Base-by-base conservation (phyloP, 192 early-diverging fungal genomes). In the Backusella westeae region DNA sequence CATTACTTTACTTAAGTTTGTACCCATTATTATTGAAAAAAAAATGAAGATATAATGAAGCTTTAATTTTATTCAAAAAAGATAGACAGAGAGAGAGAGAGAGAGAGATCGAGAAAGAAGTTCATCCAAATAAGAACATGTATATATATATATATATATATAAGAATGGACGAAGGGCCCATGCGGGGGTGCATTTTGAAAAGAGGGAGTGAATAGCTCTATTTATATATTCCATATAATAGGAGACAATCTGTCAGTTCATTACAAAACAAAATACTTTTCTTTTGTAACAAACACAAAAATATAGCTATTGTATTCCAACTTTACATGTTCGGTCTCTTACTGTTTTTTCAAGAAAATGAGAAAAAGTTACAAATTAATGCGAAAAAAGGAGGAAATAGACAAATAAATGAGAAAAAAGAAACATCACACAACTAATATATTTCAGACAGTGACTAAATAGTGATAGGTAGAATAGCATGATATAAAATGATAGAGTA, bases 1-100 rank as follows among this genome's bases (percentile, higher is more conserved):
- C 73, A 97, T 89, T 38, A 93, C 85, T 80, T 91, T 90, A 36
- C 94, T 95, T 75, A 97, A 79, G 49, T 85, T 87, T 41, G 92
- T 84, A 74, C 96, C 96, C 96, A 98, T 98, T 17, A 44, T 12
- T 44, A 44, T 44, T 44, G 1, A 56, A 56, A 10, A 56, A 56
- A 21, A 21, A 21, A 26, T 52, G n/a, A 56, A 56, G 0, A 17
- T n/a, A 21, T 52, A 19, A 17, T 39, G 10, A 39, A 39, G 38
- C 38, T 3, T 39, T 39, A 39, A 39, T 39, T 56, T 26, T 56
- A 26, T 56, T 23, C 8, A 21, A 21, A 23, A 38, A 63, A 39
- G 9, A 56, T 2, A 73, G n/a, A 63, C 0, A 63, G 39, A 35
- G 26, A 65, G 8, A 63, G 36, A 65, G 34, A 46, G 44, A 70